Evolutionary conservation across 2,329 filamentous ascomycete genomes (phyloP).

Genomic region (Aspergillus piperis): DNA sequence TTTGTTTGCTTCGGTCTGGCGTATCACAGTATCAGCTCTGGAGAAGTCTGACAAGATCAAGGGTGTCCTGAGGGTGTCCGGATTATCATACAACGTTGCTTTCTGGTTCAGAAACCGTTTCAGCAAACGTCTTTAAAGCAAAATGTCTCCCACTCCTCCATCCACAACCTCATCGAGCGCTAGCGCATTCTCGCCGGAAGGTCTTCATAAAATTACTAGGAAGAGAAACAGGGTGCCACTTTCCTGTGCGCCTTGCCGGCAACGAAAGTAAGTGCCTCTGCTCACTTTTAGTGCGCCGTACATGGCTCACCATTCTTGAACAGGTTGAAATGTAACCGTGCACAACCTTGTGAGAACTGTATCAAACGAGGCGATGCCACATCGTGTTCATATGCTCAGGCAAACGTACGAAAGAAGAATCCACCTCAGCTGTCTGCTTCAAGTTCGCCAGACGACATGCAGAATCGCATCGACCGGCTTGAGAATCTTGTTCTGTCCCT

Average conservation of each 20-base stretch:
- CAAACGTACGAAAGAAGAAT: slow-evolving; percentile 70
- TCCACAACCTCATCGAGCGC: slow-evolving; percentile 71
- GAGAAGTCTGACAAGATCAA: background rate
- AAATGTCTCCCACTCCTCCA: slow-evolving; percentile 45
- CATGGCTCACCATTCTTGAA: slow-evolving; percentile 20
- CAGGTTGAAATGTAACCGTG: slow-evolving; percentile 88
- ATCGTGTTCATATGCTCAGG: slow-evolving; percentile 80
- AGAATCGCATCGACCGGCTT: slow-evolving; percentile 93
- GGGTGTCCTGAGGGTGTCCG: background rate
- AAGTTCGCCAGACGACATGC: slow-evolving; percentile 87
- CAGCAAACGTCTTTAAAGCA: background rate
- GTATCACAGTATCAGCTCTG: too few species aligned
- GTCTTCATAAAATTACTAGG: slow-evolving; percentile 82
- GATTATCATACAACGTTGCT: background rate
- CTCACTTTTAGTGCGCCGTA: slow-evolving; percentile 18
- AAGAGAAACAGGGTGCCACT: slow-evolving; percentile 90
- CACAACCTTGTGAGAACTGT: slow-evolving; percentile 90
- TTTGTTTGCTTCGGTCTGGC: too few species aligned
- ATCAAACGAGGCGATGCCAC: slow-evolving; percentile 79
- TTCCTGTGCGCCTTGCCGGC: slow-evolving; percentile 87
- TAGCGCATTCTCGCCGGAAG: slow-evolving; percentile 76
- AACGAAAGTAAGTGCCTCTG: slow-evolving; percentile 71
- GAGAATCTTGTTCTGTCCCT: slow-evolving; percentile 88
- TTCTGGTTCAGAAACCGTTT: background rate
- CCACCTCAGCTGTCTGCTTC: slow-evolving; percentile 55